These are phyloP conservation scores for Fusarium buharicum DNA, from an alignment of 2,329 filamentous ascomycete species.

Conservation along the genomic window DNA sequence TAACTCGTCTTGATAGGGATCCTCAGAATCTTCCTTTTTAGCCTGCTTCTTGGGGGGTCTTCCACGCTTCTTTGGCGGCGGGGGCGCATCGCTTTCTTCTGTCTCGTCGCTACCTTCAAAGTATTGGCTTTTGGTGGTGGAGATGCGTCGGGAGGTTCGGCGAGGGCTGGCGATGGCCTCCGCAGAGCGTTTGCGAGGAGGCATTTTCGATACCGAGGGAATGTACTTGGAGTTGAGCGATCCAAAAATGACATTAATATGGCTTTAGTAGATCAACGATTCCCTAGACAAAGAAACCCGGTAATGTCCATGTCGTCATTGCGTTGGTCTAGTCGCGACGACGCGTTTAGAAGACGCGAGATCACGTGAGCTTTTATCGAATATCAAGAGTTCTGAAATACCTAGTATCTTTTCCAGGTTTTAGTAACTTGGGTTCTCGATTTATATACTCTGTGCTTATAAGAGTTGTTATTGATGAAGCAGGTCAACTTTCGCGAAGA, in stretches of 20 bases:
- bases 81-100: slow-evolving; percentile 41
- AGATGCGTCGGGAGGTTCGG: slow-evolving; percentile 60
- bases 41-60: slow-evolving; percentile 39
- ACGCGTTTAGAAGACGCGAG: slow-evolving; percentile 41
- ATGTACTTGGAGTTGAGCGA: background rate
- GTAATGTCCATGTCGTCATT: slow-evolving; percentile 42
- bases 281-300: background rate
- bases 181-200: slow-evolving; percentile 54
- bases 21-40: slow-evolving; percentile 42
- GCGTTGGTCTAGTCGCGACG: slow-evolving; percentile 30
- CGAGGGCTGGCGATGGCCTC: slow-evolving; percentile 49
- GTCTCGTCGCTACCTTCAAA: slow-evolving; percentile 54
- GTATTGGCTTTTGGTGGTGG: slow-evolving; percentile 62
- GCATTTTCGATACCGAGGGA: slow-evolving; percentile 45
- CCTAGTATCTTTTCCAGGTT: no score
- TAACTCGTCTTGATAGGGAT: slow-evolving; percentile 42
- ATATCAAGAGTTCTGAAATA: no score
- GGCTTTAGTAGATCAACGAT: background rate
- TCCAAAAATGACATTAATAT: slow-evolving; percentile 8
- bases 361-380: slow-evolving; percentile 41
- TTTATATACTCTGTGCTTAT: no score
- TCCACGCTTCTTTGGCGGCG: slow-evolving; percentile 46
- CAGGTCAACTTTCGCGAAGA: no score
- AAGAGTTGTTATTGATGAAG: no score
- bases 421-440: no score